phyloP scores from a whole-genome alignment of 768 basidiomycete species.

The Austroboletus eburneus region DNA sequence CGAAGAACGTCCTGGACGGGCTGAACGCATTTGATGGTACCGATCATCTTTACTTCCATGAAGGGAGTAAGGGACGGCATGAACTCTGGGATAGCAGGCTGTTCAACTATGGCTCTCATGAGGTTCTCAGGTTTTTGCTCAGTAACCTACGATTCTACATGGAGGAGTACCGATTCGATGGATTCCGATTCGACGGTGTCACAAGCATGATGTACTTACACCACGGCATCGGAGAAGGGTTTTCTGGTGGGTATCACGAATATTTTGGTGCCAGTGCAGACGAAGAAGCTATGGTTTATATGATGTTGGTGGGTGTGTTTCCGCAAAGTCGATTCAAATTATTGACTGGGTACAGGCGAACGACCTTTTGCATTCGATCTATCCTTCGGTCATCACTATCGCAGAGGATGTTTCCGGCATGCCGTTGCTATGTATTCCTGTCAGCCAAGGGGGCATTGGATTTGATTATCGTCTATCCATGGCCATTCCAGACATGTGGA shows the following conservation, averaged over 20 bases:
- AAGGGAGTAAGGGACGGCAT: constrained; percentile 83
- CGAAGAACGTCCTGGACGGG: constrained; percentile 95
- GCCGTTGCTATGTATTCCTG: constrained; percentile 87
- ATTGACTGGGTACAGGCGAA: constrained; percentile 69
- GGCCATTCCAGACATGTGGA: constrained; percentile 99
- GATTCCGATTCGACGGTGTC: constrained; percentile 98
- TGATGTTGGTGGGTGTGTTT: constrained; percentile 80
- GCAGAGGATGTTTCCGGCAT: constrained; percentile 99
- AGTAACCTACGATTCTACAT: constrained; percentile 95
- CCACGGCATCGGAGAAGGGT: constrained; percentile 96
- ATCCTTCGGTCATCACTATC: constrained; percentile 81
- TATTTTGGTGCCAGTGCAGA: constrained; percentile 90
- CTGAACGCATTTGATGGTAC: constrained; percentile 96
- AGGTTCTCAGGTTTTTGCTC: constrained; percentile 91
- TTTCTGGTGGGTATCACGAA: constrained; percentile 97
- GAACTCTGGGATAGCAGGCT: constrained; percentile 97
- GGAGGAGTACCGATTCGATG: constrained; percentile 94
- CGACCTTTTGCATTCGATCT: constrained; percentile 78
- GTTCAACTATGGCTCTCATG: constrained; percentile 95
- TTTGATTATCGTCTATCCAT: constrained; percentile 98
- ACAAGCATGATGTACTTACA: constrained; percentile 99
- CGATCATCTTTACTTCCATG: constrained; percentile 97
- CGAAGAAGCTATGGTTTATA: constrained; percentile 86
- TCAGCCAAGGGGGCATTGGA: constrained; percentile 81
- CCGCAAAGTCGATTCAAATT: not conserved